Evolutionary conservation across 306 rosid species (phyloP), one percentile per base, ranked within the genome.

Genomic region (Cicer cuneatum): DNA sequence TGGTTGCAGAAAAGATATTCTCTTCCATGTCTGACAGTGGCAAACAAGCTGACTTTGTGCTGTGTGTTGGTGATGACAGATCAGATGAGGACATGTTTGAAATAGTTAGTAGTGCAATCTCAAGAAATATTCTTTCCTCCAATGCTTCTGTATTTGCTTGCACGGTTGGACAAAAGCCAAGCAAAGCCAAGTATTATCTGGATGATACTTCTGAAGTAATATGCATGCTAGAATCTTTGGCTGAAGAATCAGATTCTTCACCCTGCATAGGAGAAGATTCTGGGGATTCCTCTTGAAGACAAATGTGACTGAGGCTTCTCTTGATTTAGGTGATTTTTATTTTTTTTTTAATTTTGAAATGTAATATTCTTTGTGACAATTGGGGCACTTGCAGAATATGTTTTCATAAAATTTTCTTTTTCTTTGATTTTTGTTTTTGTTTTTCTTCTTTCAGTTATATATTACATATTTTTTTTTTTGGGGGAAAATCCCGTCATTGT

Each of bases 1-100:
- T 81, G 6, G 94, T 83, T 33, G 94, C 92, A 15, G 92, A 89
- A 53, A 91, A 74, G 84, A 84, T 91, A 54, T 91, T 91, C 52
- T 66, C 90, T 48, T 84, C 94, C 67, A 84, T 91, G 94, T 74
- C 82, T 0, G 94, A 46, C 42, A 85, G 75, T 1, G 92, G 88
- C 60, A 86, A 75, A n/a, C 88, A 45, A 11, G 97, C 94, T 3
- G 92, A 91, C 81, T 91, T 89, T 83, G 97, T 89, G 69, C 72
- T 91, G 64, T 91, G 97, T 75, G 87, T 91, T 70, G 97, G 97
- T 7, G 94, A 91, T 33, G 97, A 89, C 85, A 89, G 92, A 91
- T 91, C 97, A n/a, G 97, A 91, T 40, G 94, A 91, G 78, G 97
- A 91, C 82, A 91, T 91, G 97, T 91, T 91, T 86, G 97, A 89